Evolutionary conservation across 163 green algal genomes (phyloP), one percentile per base, ranked within the genome.

Genomic region (Trebouxiophyceae sp.): DNA sequence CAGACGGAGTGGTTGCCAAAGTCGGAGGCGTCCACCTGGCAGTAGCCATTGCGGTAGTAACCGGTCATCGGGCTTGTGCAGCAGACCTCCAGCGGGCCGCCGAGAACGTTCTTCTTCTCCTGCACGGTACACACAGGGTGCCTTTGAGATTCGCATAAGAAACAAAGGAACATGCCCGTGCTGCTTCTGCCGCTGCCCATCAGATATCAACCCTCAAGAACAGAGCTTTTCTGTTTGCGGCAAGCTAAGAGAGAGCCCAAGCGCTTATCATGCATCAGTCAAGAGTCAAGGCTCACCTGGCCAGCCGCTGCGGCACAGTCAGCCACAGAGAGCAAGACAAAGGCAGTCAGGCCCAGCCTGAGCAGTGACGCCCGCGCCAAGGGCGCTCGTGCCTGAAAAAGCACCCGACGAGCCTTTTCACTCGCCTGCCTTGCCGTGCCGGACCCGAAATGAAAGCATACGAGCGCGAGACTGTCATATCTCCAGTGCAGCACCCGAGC

Each of bases 31-130:
- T 50, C 62, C 54, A 68, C 69, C 31, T 62, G 56, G 69, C 81
- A 87, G 44, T 68, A 88, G 1, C 79, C 79, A 57, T 87, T 78
- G 2, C 81, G 67, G 64, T 77, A 50, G 8, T 50, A n/a, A 50
- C 39, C 39, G 2, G 76, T 81, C 23, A 59, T 31, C 0, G 63
- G 69, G 20, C 27, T 33, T 23, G 60, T 78, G 71, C 77, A 84
- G 77, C 77, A 84, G 60, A 71, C 76, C 16, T 69, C 24, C 39
- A 84, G 58, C 5, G 62, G 58, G 0, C 65, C 71, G 23, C 74
- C 77, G 23, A 84, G 65, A 26, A 84, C 77, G 54, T 84, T 84
- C 30, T 62, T 62, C 16, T 29, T 4, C 56, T 62, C 28, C 56
- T n/a, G 8, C 39, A 50, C n/a, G n/a, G n/a, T n/a, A n/a, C n/a